phyloP scores from a whole-genome alignment of 129 eudicot genomes.

The Saposhnikovia divaricata region DNA sequence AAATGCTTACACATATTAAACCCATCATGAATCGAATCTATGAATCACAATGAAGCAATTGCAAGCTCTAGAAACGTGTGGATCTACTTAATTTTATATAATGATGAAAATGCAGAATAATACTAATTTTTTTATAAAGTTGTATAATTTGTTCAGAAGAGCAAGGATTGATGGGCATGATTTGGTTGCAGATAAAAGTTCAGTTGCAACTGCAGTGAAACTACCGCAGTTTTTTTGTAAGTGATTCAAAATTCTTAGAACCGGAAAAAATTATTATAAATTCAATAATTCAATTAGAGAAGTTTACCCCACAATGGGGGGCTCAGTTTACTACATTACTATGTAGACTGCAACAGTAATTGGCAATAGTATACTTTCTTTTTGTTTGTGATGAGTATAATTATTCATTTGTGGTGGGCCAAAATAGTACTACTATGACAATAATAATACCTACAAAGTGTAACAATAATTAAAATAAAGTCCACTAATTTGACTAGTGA shows the following conservation, averaged over 20 bases:
- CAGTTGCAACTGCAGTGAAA: too few species aligned
- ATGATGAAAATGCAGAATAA: background rate
- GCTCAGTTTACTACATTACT: too few species aligned
- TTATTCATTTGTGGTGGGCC: conserved; percentile 1
- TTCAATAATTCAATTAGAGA: too few species aligned
- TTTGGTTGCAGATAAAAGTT: too few species aligned
- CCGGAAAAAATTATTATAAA: too few species aligned
- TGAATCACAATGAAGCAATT: background rate
- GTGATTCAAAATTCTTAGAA: too few species aligned
- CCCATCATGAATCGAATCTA: background rate
- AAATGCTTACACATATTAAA: background rate
- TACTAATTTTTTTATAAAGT: background rate
- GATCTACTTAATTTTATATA: background rate
- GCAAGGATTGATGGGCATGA: background rate
- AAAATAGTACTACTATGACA: background rate
- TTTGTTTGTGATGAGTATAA: background rate
- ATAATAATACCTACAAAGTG: conserved; percentile 2
- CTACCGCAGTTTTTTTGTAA: too few species aligned
- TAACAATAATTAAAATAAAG: background rate
- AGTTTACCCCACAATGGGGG: too few species aligned
- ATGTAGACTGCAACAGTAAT: too few species aligned
- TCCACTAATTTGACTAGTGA: background rate
- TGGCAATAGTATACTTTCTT: background rate
- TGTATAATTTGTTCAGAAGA: background rate
- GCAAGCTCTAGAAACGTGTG: background rate